Evolutionary conservation across 768 basidiomycete genomes (phyloP), one percentile per base, ranked within the genome.

Genomic region (Calocybe cyanea): DNA sequence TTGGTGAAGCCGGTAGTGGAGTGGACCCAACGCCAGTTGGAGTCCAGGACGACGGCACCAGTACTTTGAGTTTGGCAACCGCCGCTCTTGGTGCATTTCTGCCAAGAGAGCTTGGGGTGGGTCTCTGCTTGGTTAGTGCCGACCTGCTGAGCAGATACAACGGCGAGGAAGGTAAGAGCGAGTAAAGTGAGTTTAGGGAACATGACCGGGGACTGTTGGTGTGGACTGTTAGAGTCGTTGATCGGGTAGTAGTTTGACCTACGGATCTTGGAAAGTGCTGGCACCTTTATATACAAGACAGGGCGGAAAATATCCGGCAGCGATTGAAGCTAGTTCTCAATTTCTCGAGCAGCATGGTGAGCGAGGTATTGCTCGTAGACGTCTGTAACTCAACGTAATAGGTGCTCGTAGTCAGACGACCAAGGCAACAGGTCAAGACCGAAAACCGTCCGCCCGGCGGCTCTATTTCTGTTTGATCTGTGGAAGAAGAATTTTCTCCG

Each of bases 1-100:
- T 70, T 70, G 47, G 62, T 66, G 62, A 63, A 62, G 31, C 57
- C 58, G 40, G 52, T 53, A 48, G 59, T 63, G 35, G 57, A 57
- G 62, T 77, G 73, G 30, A 73, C 58, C 76, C 75, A 79, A 51
- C 78, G 75, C 76, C 76, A 80, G 69, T 79, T 78, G 50, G 72
- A 53, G 61, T 79, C 78, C 59, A 81, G 70, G 24, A 73, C 71
- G 54, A 81, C 66, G 19, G 59, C 40, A 4, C 66, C 65, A n/a
- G 46, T 30, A 17, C 57, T 49, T 33, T 59, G 56, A n/a, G 66
- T 67, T 14, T 61, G 65, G 66, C 77, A 77, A 21, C 64, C 62
- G 38, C 73, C 70, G 20, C 58, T 41, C 20, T 63, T 58, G 11
- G 77, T 72, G 62, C 78, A 80, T 43, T 71, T 65, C 57, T 72